These are phyloP conservation scores for Rhodotorula sp. DNA, from an alignment of 1,284 basidiomycete species.

Conservation along the genomic window DNA sequence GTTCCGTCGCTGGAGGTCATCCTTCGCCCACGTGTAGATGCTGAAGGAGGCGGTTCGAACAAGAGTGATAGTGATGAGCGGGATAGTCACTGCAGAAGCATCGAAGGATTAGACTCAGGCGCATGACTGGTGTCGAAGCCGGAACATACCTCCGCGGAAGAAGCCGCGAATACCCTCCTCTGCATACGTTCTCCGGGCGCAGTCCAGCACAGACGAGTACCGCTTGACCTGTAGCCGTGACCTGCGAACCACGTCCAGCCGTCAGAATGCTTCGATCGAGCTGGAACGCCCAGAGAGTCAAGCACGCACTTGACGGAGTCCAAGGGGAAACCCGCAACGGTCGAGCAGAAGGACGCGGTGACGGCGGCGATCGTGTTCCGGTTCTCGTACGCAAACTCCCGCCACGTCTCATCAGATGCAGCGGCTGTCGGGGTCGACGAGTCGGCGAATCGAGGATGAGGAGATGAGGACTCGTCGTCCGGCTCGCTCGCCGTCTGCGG, in stretches of 20 bases:
- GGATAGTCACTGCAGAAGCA: slow-evolving; percentile 62
- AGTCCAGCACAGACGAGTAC: slow-evolving; percentile 42
- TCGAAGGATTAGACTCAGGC: neutral
- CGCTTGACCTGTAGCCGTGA: slow-evolving; percentile 84
- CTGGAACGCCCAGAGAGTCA: neutral
- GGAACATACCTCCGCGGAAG: slow-evolving; percentile 65
- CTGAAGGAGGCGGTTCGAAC: slow-evolving; percentile 67
- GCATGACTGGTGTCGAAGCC: neutral
- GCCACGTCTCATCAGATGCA: neutral
- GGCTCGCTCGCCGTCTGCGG: neutral
- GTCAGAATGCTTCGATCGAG: neutral
- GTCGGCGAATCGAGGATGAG: no score
- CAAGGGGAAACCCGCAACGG: slow-evolving; percentile 57
- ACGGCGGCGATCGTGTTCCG: slow-evolving; percentile 47
- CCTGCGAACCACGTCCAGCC: neutral
- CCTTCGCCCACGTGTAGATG: slow-evolving; percentile 50
- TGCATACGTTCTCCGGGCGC: slow-evolving; percentile 55
- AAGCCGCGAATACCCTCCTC: slow-evolving; percentile 92
- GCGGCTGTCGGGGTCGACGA: neutral
- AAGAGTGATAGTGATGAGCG: slow-evolving; percentile 92
- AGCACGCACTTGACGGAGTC: slow-evolving; percentile 59
- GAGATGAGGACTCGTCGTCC: neutral
- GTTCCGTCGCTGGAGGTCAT: neutral
- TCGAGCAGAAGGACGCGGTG: slow-evolving; percentile 50
- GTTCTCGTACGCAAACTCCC: neutral